Base-by-base conservation (phyloP, 306 rosid genomes). In the Castanospermum australe region DNA sequence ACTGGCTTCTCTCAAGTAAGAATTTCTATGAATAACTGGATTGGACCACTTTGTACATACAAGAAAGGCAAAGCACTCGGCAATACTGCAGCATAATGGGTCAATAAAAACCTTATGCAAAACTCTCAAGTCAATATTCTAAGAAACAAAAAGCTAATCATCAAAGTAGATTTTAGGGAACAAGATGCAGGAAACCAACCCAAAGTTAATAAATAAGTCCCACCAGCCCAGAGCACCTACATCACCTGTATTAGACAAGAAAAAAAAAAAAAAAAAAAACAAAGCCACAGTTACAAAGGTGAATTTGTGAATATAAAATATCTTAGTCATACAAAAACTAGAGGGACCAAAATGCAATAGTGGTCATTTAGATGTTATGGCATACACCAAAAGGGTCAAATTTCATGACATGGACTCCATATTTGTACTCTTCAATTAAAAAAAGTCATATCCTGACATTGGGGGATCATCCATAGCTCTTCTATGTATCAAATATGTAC, bases 1-100 rank as follows among this genome's bases (percentile, higher is more conserved):
- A 88, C 88, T 83, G 60, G 90, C 87, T 86, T 89, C 97, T 84
- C 98, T 82, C 66, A n/a, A n/a, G n/a, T n/a, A n/a, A n/a, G 91
- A 75, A 79, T 79, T 90, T 90, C 92, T 82, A 84, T 96, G 98
- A 88, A 96, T 96, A 65, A 88, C 86, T 14, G 98, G 97, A 88
- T 96, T 96, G 24, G 98, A 93, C 99, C 99, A 96, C 92, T 96
- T 96, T 74, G 99, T 96, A 85, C 99, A 96, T 76, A 96, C 99
- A 84, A 96, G 99, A 76, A 91, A 96, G 14, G 97, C 87, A 88
- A 93, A 96, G 91, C 96, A 90, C 87, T 93, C 93, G 4, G 99
- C 98, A 70, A 96, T 91, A 48, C 99, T 96, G 96, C 84, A 83
- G 36, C 44, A 79, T 9, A 73, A 62, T 24, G 67, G 42, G n/a